Conservation (phyloP, 2,329 filamentous ascomycete genomes). For the Fusarium sp. region DNA sequence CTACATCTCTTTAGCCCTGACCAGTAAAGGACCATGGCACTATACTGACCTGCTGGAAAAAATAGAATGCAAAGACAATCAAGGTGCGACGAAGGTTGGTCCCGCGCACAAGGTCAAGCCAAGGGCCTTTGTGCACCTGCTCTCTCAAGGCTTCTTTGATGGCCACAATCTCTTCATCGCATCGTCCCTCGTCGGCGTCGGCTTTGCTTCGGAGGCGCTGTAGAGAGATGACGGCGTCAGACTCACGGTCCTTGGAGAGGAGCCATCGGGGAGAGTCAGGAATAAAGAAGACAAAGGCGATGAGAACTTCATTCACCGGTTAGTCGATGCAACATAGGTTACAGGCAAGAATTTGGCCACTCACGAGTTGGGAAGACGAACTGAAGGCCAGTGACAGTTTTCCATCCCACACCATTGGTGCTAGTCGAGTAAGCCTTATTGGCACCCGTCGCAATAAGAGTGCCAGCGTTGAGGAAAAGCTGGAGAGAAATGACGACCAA, state of each 20-base stretch:
- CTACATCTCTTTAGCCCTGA: neutral
- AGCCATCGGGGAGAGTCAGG: slow-evolving; percentile 19
- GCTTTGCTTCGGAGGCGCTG: slow-evolving; percentile 4
- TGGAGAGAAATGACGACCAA: slow-evolving; percentile 18
- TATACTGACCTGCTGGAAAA: neutral
- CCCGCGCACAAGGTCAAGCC: slow-evolving; percentile 3
- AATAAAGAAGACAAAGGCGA: slow-evolving; percentile 15
- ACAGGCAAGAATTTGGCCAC: neutral
- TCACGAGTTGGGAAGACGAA: slow-evolving; percentile 8
- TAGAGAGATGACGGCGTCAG: slow-evolving; percentile 4
- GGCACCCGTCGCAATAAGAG: slow-evolving; percentile 6
- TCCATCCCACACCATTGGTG: slow-evolving; percentile 5
- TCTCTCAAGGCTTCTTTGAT: slow-evolving; percentile 15
- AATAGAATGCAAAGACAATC: neutral
- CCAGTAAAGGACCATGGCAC: too few relatives aligned
- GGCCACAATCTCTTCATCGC: slow-evolving; percentile 7
- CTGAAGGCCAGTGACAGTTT: slow-evolving; percentile 13
- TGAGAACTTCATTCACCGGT: neutral
- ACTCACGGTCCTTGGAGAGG: slow-evolving; percentile 7
- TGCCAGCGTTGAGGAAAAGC: slow-evolving; percentile 13
- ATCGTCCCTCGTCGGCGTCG: slow-evolving; percentile 5
- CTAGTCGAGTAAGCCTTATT: slow-evolving; percentile 17
- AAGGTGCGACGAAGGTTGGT: neutral
- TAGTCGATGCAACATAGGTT: too few relatives aligned
- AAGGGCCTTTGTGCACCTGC: slow-evolving; percentile 14